These are phyloP conservation scores for Brassica hybrid DNA, from an alignment of 441 rosid species.

Conservation along the genomic window DNA sequence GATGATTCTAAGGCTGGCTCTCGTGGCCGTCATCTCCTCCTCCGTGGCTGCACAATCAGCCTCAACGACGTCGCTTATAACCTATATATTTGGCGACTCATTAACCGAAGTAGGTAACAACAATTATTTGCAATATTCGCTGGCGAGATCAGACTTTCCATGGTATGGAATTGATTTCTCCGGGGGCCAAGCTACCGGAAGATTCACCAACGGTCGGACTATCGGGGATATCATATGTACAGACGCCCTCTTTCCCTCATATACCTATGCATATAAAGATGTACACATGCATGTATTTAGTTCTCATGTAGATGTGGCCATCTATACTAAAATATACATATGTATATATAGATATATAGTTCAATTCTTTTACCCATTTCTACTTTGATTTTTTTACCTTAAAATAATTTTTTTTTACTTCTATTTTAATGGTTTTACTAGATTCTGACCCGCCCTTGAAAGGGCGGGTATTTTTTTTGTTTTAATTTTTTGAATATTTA, in stretches of 20 bases:
- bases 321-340: background rate
- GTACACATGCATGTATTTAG: background rate
- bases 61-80: conserved; percentile 52
- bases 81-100: conserved; percentile 85
- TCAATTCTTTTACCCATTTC: no score
- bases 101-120: conserved; percentile 93
- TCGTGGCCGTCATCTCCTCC: conserved; percentile 30
- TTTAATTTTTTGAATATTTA: no score
- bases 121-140: conserved; percentile 69
- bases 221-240: conserved; percentile 83
- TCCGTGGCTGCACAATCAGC: conserved; percentile 32
- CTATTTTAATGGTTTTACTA: conserved; percentile 1
- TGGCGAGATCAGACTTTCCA: conserved; percentile 82
- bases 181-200: conserved; percentile 75
- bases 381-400: no score
- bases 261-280: background rate
- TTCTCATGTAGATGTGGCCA: conserved; percentile 9
- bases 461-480: no score
- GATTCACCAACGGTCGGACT: conserved; percentile 92
- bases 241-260: background rate
- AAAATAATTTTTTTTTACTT: background rate
- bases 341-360: no score
- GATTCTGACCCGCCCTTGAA: no score
- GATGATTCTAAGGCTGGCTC: conserved; percentile 32
- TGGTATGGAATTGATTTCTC: conserved; percentile 80